Percentiles rank a stretch among this genome's conserved stretches.
Conservation (phyloP, 495 filamentous ascomycete species). For the Tuber calosporum region DNA sequence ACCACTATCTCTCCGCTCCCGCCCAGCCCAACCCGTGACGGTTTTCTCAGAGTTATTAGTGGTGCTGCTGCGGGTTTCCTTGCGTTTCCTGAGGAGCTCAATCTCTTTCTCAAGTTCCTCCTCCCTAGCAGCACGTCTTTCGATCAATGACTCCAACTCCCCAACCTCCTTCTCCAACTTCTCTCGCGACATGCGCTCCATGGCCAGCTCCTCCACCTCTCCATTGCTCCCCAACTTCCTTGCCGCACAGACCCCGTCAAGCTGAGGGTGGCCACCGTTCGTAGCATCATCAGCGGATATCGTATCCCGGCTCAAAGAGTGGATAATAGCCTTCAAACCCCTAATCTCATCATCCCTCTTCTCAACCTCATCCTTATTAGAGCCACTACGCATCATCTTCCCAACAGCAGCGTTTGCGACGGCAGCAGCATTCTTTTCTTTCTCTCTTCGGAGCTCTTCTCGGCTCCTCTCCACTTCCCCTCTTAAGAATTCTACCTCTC, state of each 20-base stretch:
- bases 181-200: constrained; percentile 52
- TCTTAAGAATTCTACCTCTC: constrained; percentile 91
- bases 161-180: constrained; percentile 70
- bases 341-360: constrained; percentile 96
- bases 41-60: constrained; percentile 41
- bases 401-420: constrained; percentile 51
- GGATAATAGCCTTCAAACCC: constrained; percentile 94
- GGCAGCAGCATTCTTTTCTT: constrained; percentile 72
- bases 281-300: constrained; percentile 47
- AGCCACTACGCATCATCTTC: constrained; percentile 48
- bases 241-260: constrained; percentile 13
- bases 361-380: constrained; percentile 66
- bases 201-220: constrained; percentile 50
- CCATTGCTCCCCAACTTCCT: constrained; percentile 8
- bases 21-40: constrained; percentile 7
- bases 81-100: constrained; percentile 52
- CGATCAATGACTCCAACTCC: constrained; percentile 62
- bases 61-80: constrained; percentile 30
- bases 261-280: constrained; percentile 22
- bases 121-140: constrained; percentile 66
- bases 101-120: constrained; percentile 88
- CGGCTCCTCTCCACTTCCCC: constrained; percentile 94
- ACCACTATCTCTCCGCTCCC: constrained; percentile 6
- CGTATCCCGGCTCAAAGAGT: constrained; percentile 73
- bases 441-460: constrained; percentile 77